phyloP scores from a whole-genome alignment of 352 stramenopile genomes.

The Globisporangium paroecandrum region DNA sequence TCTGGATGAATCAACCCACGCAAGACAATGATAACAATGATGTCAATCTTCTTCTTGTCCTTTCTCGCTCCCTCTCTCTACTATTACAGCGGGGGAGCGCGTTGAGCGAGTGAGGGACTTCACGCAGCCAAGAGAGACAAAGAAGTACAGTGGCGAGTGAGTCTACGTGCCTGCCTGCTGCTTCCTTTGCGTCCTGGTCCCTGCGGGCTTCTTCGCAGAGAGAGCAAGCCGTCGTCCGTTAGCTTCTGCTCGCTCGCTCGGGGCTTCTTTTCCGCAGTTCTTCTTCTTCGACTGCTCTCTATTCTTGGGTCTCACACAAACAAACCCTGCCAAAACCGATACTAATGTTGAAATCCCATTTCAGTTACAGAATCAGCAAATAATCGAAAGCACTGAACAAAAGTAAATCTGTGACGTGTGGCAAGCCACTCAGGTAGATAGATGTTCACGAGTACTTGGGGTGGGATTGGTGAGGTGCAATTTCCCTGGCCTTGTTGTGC shows the following conservation, averaged over 20 bases:
- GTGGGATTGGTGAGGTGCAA: too few relatives aligned
- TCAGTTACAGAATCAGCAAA: too few relatives aligned
- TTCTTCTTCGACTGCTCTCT: neutral
- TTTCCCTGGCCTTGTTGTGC: too few relatives aligned
- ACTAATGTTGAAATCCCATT: neutral
- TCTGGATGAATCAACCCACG: neutral
- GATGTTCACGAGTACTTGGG: too few relatives aligned
- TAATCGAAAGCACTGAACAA: too few relatives aligned
- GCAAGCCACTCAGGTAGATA: too few relatives aligned
- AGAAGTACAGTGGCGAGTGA: neutral
- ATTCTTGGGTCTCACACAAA: neutral
- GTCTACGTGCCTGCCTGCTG: neutral
- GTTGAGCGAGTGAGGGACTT: neutral
- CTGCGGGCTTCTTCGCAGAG: neutral
- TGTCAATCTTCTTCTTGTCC: neutral
- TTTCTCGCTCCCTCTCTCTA: neutral
- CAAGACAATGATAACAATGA: neutral
- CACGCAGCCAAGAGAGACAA: neutral
- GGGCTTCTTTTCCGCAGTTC: neutral
- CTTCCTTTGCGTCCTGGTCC: neutral
- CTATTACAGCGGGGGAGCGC: too few relatives aligned
- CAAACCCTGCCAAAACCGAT: neutral
- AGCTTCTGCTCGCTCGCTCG: neutral
- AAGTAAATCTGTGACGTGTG: too few relatives aligned
- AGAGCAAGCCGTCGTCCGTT: neutral